A percentile compares a stretch with the other conserved stretches of the same genome.
phyloP scores from a whole-genome alignment of 306 rosid genomes.

The Heteromeles arbutifolia region DNA sequence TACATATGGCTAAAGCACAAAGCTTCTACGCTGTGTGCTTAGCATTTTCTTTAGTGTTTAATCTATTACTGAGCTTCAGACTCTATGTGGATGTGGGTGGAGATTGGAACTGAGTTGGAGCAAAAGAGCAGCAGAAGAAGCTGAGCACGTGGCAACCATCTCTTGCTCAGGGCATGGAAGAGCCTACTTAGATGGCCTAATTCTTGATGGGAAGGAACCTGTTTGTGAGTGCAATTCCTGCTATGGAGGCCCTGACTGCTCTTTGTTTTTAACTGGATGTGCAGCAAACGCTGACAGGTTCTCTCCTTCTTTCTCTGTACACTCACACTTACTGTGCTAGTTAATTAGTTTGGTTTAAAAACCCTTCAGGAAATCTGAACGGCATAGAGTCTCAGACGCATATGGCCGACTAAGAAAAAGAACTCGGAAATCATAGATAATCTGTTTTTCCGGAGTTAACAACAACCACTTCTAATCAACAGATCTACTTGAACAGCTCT shows the following conservation, averaged over 20 bases:
- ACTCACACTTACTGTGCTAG: no score
- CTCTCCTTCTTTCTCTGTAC: neutral
- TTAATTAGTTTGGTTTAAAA: no score
- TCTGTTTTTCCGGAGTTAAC: no score
- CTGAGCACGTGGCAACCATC: conserved; percentile 38
- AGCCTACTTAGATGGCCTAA: conserved; percentile 45
- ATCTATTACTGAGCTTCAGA: conserved; percentile 1
- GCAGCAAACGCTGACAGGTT: conserved; percentile 35
- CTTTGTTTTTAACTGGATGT: conserved; percentile 21
- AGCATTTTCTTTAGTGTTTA: conserved; percentile 10
- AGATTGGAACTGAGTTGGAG: conserved; percentile 32
- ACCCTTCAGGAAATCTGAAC: no score
- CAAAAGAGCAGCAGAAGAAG: conserved; percentile 34
- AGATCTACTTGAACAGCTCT: no score
- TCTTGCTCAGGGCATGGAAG: conserved; percentile 54
- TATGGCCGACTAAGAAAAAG: no score
- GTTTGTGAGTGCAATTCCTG: conserved; percentile 51
- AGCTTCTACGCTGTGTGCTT: neutral
- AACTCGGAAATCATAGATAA: no score
- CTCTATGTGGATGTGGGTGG: neutral
- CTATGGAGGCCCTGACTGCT: conserved; percentile 37
- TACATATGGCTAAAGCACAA: conserved; percentile 5
- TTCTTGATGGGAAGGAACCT: conserved; percentile 27
- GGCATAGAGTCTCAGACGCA: no score
- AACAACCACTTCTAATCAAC: no score